Conservation (phyloP, 805 yeast species). For the Ogataea pilisensis region DNA sequence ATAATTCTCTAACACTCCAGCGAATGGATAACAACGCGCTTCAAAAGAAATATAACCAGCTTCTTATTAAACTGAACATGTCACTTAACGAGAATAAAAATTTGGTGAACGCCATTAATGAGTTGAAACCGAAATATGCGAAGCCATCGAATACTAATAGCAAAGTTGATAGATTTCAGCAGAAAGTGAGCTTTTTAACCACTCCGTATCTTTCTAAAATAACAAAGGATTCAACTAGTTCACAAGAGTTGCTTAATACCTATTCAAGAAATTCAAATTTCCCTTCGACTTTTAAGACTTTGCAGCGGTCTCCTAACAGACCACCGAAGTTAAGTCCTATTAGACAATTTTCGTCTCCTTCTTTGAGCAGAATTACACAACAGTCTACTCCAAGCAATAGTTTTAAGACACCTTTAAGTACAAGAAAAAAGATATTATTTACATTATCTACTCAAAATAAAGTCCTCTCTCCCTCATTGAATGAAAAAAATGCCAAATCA, state of each 20-base stretch:
- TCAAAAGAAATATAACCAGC: slow-evolving; percentile 13
- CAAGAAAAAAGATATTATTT: slow-evolving; percentile 3
- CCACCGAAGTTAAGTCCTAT: slow-evolving; percentile 1
- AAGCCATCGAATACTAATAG: neutral
- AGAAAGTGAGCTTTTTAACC: slow-evolving; percentile 15
- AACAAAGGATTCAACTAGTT: neutral
- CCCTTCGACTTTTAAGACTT: neutral
- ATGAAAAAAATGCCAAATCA: neutral
- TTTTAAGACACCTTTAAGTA: slow-evolving; percentile 4
- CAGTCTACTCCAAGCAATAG: slow-evolving; percentile 3
- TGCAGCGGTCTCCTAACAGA: slow-evolving; percentile 1
- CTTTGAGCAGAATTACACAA: neutral
- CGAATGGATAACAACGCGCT: neutral
- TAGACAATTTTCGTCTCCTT: neutral
- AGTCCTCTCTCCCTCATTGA: neutral
- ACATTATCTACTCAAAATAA: slow-evolving; percentile 7
- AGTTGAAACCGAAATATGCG: slow-evolving; percentile 7
- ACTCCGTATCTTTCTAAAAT: slow-evolving; percentile 20
- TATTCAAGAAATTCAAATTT: too few relatives aligned
- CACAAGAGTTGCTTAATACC: neutral
- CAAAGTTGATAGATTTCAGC: slow-evolving; percentile 4
- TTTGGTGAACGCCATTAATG: slow-evolving; percentile 9
- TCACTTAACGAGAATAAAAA: slow-evolving; percentile 10
- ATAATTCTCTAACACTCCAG: too few relatives aligned
- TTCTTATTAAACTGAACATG: slow-evolving; percentile 11